phyloP scores from a whole-genome alignment of 768 basidiomycete genomes.

The Calocybe indica region DNA sequence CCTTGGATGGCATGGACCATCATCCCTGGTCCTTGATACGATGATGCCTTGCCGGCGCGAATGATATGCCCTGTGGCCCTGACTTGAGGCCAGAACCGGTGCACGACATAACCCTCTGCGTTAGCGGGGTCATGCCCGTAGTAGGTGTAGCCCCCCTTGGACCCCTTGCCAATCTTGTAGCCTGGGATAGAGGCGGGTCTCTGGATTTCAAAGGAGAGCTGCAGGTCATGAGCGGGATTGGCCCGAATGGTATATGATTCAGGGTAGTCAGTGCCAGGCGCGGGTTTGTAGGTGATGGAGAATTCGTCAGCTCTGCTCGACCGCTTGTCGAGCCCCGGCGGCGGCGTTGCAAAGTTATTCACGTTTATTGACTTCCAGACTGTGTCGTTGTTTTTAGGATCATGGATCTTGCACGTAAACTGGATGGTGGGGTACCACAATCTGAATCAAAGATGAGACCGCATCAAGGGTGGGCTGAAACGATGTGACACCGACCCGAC shows the following conservation, averaged over 20 bases:
- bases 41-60: constrained; percentile 52
- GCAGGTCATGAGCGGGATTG: constrained; percentile 73
- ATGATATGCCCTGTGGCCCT: constrained; percentile 62
- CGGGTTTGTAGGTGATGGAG: constrained; percentile 61
- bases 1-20: constrained; percentile 96
- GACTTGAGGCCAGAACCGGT: constrained; percentile 85
- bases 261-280: constrained; percentile 50
- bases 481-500: constrained; percentile 15
- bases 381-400: constrained; percentile 67
- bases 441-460: constrained; percentile 30
- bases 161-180: constrained; percentile 87
- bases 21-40: constrained; percentile 67
- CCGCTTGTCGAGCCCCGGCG: constrained; percentile 77
- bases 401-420: constrained; percentile 84
- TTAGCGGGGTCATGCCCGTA: constrained; percentile 67
- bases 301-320: constrained; percentile 85
- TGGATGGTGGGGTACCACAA: constrained; percentile 94
- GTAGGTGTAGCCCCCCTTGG: constrained; percentile 85
- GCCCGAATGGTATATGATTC: constrained; percentile 79
- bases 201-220: constrained; percentile 68
- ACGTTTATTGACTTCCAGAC: constrained; percentile 89
- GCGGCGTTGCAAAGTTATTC: constrained; percentile 69
- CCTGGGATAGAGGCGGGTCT: constrained; percentile 72
- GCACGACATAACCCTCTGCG: constrained; percentile 81
- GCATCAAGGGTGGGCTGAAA: constrained; percentile 3